phyloP scores from a whole-genome alignment of 2,329 filamentous ascomycete genomes.

The Microdochium paspali region DNA sequence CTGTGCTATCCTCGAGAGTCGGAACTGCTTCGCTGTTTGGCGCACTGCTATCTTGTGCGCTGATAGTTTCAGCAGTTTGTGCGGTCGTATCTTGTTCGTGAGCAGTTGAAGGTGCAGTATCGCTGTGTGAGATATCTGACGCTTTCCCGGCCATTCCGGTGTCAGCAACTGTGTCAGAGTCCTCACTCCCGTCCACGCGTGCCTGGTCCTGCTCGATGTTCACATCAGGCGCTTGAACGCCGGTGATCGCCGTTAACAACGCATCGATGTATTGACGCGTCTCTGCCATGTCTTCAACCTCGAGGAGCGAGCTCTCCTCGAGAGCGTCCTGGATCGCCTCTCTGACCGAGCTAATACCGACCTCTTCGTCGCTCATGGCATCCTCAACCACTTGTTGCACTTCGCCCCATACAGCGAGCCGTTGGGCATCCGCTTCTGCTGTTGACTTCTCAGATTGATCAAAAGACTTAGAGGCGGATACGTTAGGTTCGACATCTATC shows the following conservation, averaged over 20 bases:
- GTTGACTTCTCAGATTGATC: slow-evolving; percentile 1
- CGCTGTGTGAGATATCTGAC: too few species aligned
- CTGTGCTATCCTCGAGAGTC: slow-evolving; percentile 1
- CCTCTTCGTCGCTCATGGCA: slow-evolving; percentile 47
- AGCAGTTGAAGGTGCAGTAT: too few species aligned
- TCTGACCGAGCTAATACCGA: slow-evolving; percentile 39
- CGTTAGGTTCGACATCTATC: background rate
- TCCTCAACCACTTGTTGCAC: slow-evolving; percentile 46
- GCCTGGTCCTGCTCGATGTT: background rate
- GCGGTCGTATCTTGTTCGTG: too few species aligned
- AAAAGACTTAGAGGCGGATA: slow-evolving; percentile 3
- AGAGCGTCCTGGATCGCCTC: slow-evolving; percentile 47
- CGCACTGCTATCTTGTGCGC: background rate
- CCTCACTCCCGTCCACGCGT: background rate
- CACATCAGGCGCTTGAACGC: background rate
- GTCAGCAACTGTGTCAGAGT: slow-evolving; percentile 6
- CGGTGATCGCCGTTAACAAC: slow-evolving; percentile 22
- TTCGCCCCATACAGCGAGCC: slow-evolving; percentile 39
- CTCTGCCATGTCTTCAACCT: slow-evolving; percentile 33
- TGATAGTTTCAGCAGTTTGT: background rate
- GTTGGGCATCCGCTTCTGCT: slow-evolving; percentile 13
- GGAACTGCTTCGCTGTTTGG: slow-evolving; percentile 1
- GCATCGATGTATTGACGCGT: slow-evolving; percentile 37
- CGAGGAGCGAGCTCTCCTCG: slow-evolving; percentile 42
- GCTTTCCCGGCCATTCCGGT: too few species aligned